Conservation (phyloP, 208 protist genomes). For the Herpetomonas muscarum region DNA sequence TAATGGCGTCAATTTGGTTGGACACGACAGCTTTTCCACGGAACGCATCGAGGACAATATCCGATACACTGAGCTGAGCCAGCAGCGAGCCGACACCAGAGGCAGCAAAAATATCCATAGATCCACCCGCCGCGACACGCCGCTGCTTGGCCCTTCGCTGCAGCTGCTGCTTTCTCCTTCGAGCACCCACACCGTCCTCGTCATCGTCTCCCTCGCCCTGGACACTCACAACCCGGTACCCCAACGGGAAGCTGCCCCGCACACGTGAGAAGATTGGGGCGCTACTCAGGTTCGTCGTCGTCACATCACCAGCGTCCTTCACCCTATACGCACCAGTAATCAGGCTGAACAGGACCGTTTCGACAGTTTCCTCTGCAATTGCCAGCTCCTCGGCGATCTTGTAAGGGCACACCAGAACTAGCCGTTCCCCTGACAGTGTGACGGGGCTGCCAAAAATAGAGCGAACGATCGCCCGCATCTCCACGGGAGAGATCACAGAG, state of each 20-base stretch:
- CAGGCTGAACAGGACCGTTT: slow-evolving; percentile 79
- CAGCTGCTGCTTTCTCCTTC: background rate
- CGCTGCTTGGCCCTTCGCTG: background rate
- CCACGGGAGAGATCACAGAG: slow-evolving; percentile 46
- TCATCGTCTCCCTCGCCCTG: slow-evolving; percentile 1
- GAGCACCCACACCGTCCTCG: background rate
- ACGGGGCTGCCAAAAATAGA: slow-evolving; percentile 38
- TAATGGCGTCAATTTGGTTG: slow-evolving; percentile 56
- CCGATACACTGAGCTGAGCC: slow-evolving; percentile 52
- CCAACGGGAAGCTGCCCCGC: slow-evolving; percentile 36
- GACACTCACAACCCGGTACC: slow-evolving; percentile 35
- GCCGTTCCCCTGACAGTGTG: slow-evolving; percentile 36
- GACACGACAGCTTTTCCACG: slow-evolving; percentile 24
- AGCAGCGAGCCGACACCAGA: slow-evolving; percentile 48
- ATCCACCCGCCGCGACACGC: background rate
- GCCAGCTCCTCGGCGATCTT: slow-evolving; percentile 56
- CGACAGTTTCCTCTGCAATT: slow-evolving; percentile 64
- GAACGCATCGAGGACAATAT: slow-evolving; percentile 62
- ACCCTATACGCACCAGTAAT: slow-evolving; percentile 10
- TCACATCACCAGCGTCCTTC: background rate
- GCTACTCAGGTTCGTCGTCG: background rate
- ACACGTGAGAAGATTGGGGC: slow-evolving; percentile 27
- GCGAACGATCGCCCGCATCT: slow-evolving; percentile 52
- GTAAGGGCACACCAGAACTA: slow-evolving; percentile 52
- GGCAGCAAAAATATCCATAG: background rate